A percentile compares a stretch with the other conserved stretches of the same genome.
phyloP scores from a whole-genome alignment of 1,284 basidiomycete species.

The Cystobasidium sp. region DNA sequence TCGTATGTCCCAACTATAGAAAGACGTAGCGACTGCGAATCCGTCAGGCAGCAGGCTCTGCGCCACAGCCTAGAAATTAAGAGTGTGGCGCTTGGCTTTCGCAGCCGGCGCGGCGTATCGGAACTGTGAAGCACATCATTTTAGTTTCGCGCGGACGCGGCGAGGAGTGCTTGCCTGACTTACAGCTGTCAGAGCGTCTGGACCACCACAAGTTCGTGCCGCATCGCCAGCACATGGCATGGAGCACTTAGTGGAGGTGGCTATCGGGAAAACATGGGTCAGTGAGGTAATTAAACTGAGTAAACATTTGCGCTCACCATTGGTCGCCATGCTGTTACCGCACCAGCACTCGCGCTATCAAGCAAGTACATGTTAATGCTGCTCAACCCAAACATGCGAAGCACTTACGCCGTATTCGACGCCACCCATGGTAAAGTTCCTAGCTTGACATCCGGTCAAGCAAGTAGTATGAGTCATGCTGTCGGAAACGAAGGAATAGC shows the following conservation, averaged over 20 bases:
- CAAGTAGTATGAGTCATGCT: conserved; percentile 49
- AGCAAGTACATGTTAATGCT: not conserved
- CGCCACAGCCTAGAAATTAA: too few relatives aligned
- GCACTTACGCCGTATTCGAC: conserved; percentile 42
- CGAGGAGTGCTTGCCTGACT: not conserved
- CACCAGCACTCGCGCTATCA: conserved; percentile 37
- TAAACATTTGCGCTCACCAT: not conserved
- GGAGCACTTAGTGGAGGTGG: conserved; percentile 6
- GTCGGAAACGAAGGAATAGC: conserved; percentile 45
- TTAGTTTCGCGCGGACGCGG: too few relatives aligned
- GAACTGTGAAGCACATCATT: too few relatives aligned
- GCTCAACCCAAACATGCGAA: not conserved
- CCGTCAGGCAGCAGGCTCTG: too few relatives aligned
- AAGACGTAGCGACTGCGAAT: too few relatives aligned
- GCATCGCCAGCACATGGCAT: conserved; percentile 33
- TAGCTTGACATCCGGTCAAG: conserved; percentile 43
- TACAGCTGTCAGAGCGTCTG: conserved; percentile 26
- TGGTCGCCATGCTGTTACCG: conserved; percentile 12
- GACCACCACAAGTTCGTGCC: conserved; percentile 6
- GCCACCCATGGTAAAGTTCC: conserved; percentile 39
- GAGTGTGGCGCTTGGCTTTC: too few relatives aligned
- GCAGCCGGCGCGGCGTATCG: too few relatives aligned
- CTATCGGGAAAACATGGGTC: not conserved
- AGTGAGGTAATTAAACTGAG: too few relatives aligned
- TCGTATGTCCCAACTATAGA: too few relatives aligned